Conservation (phyloP, 2,329 filamentous ascomycete species). For the Paecilomyces sp. region DNA sequence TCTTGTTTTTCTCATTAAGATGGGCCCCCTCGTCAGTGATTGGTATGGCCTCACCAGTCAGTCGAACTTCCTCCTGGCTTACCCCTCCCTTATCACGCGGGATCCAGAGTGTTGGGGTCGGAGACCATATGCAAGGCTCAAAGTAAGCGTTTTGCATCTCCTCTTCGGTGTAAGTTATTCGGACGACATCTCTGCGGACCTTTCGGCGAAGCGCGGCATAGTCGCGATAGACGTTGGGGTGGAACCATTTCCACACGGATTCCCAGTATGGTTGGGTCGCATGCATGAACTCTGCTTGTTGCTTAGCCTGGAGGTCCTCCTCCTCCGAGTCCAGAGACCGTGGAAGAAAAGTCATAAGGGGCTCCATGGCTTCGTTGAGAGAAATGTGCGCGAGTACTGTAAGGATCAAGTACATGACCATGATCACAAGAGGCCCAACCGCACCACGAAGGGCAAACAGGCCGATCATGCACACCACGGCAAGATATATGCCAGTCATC, state of each 20-base stretch:
- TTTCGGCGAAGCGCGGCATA: slow-evolving; percentile 65
- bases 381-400: slow-evolving; percentile 66
- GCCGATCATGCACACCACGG: slow-evolving; percentile 76
- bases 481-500: slow-evolving; percentile 75
- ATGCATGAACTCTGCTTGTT: slow-evolving; percentile 15
- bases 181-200: slow-evolving; percentile 52
- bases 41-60: slow-evolving; percentile 62
- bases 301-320: slow-evolving; percentile 36
- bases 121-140: slow-evolving; percentile 60
- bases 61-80: slow-evolving; percentile 66
- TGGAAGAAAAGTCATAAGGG: slow-evolving; percentile 59
- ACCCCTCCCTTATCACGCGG: slow-evolving; percentile 68
- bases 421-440: slow-evolving; percentile 64
- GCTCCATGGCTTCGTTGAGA: slow-evolving; percentile 37
- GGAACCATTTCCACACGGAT: slow-evolving; percentile 42
- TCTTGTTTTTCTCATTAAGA: slow-evolving; percentile 62
- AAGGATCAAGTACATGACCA: slow-evolving; percentile 67
- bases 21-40: slow-evolving; percentile 73
- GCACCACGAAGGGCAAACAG: slow-evolving; percentile 64
- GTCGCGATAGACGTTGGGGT: slow-evolving; percentile 69
- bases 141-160: slow-evolving; percentile 62
- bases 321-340: slow-evolving; percentile 56
- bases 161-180: slow-evolving; percentile 55
- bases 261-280: slow-evolving; percentile 13
- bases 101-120: slow-evolving; percentile 69